Evolutionary conservation across 768 basidiomycete species (phyloP), one percentile per base, ranked within the genome.

Genomic region (Krasilnikovozyma curviuscula): DNA sequence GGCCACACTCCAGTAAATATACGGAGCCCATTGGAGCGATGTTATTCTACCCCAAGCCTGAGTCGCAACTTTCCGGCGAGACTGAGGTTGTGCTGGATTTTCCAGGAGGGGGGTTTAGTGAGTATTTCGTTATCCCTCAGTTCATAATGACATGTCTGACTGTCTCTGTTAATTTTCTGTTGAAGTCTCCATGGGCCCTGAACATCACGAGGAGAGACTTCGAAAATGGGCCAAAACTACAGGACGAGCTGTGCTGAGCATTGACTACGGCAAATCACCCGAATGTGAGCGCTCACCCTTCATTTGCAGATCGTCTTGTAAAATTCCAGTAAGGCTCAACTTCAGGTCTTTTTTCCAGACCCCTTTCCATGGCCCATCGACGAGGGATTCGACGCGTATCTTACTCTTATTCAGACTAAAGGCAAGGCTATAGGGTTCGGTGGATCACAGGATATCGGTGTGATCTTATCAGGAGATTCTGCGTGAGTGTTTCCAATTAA

Each of bases 321-420:
- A 25, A 19, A 7, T 38, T 6, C 16, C 23, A n/a, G n/a, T 10
- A 24, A 37, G 29, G 21, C 21, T 14, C 33, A 27, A n/a, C 2
- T 7, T 10, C 10, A 7, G 54, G 7, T 13, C n/a, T 14, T 37
- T 53, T 40, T 44, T 25, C 33, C 54, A 88, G 91, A 95, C 70
- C 93, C 91, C 12, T 98, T 86, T 63, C 93, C 93, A 0, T 97
- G 82, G 64, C 86, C 88, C 5, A 79, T 88, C 52, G 88, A 97
- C 62, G 89, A 97, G 58, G 79, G 79, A 14, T 93, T 86, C 63
- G 93, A 97, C 66, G 72, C 75, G 5, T 98, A 93, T 63, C 72
- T 75, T 27, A 68, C 83, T 7, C 68, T 98, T 19, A 73, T 79
- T 18, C 80, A 83, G 62, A 80, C 83, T 14, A 77, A 70, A 52